These are phyloP conservation scores for Cucurbita pepo DNA, from an alignment of 306 rosid species.

Conservation along the genomic window DNA sequence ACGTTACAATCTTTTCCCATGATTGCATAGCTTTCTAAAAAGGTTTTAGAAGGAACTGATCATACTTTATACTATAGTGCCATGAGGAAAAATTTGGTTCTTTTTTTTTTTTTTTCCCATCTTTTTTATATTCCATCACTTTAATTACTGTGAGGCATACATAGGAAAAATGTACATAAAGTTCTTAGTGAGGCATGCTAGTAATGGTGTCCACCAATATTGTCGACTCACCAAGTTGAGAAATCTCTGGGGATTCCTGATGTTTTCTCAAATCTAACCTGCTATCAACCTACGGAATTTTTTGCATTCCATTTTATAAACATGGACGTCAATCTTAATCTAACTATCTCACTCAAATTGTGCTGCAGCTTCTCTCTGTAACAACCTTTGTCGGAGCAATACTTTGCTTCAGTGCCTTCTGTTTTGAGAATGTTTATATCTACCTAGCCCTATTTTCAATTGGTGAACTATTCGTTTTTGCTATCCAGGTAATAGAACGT, in stretches of 20 bases:
- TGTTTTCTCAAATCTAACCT: neutral
- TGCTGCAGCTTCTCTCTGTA: slow-evolving; percentile 64
- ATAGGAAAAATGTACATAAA: neutral
- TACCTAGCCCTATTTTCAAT: slow-evolving; percentile 49
- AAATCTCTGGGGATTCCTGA: neutral
- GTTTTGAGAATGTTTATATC: slow-evolving; percentile 43
- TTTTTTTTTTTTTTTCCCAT: neutral
- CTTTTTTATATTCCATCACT: neutral
- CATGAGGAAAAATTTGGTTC: neutral
- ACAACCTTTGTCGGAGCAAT: slow-evolving; percentile 75
- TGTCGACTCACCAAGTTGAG: neutral
- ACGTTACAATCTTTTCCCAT: neutral
- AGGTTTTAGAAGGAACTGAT: neutral
- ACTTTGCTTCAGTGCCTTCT: slow-evolving; percentile 73
- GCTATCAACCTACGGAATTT: neutral
- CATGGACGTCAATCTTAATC: neutral
- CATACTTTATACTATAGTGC: neutral
- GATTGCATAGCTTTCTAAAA: neutral
- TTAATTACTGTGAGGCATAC: neutral
- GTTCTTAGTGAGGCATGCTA: neutral
- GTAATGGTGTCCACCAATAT: neutral
- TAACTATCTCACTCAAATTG: neutral
- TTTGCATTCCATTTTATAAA: neutral
- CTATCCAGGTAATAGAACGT: slow-evolving; percentile 49
- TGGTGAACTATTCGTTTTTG: slow-evolving; percentile 79